Conservation (phyloP, 1,284 basidiomycete species). For the Apiotrichum laibachii region DNA sequence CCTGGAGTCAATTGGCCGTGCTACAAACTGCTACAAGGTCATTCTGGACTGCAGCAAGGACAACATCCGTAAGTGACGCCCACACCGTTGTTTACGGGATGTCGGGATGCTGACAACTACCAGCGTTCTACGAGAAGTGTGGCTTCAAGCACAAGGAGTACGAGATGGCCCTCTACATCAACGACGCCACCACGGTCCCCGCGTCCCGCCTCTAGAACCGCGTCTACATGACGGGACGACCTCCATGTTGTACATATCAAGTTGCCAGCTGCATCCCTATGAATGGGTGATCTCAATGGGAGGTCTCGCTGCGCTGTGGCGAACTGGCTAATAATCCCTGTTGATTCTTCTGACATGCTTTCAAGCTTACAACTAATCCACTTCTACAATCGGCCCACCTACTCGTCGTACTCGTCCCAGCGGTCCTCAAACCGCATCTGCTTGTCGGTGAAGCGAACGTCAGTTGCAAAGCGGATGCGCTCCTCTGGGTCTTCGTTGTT, state of each 20-base stretch:
- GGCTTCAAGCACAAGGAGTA: slow-evolving; percentile 83
- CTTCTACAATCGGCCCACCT: too few species aligned
- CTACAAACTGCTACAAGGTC: slow-evolving; percentile 84
- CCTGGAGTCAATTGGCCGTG: slow-evolving; percentile 74
- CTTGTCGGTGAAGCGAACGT: slow-evolving; percentile 19
- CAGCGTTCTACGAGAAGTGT: slow-evolving; percentile 96
- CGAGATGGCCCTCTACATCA: slow-evolving; percentile 68
- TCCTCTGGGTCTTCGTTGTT: slow-evolving; percentile 18
- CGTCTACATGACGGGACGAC: too few species aligned
- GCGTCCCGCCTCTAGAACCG: slow-evolving; percentile 8
- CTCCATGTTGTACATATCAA: too few species aligned
- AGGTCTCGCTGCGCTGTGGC: too few species aligned
- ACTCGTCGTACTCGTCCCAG: slow-evolving; percentile 9
- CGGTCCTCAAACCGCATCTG: slow-evolving; percentile 12
- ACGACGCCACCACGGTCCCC: slow-evolving; percentile 14
- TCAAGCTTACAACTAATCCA: too few species aligned
- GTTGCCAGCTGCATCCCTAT: too few species aligned
- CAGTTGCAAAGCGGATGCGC: slow-evolving; percentile 17
- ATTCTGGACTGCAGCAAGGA: slow-evolving; percentile 90
- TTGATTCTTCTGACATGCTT: too few species aligned
- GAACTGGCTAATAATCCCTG: too few species aligned
- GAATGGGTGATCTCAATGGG: too few species aligned
- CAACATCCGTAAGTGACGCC: slow-evolving; percentile 71
- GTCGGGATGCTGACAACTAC: slow-evolving; percentile 5
- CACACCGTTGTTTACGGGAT: neutral